Evolutionary conservation across 176 grass and related monocot genomes (phyloP), one percentile per base, ranked within the genome.

Genomic region (Bonia amplexicaulis): DNA sequence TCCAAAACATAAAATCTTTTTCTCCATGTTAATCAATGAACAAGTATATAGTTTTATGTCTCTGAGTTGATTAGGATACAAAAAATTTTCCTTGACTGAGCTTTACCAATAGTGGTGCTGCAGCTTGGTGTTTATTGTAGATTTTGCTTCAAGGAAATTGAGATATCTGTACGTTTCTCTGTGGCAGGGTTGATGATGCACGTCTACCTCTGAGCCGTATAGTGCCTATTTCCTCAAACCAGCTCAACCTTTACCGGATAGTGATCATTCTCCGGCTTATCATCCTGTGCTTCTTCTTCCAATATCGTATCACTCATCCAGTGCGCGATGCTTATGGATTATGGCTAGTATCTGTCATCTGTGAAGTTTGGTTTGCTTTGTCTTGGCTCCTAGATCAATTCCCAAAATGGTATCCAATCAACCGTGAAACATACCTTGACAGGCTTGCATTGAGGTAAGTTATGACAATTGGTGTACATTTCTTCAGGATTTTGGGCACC

Each of bases 361-460:
- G 97, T 86, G 97, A 99, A 78, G 79, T 99, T 82, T 99, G 97
- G 97, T 99, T 99, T 92, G 97, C 97, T 31, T 88, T 99, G 68
- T 99, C 97, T 76, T 99, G 97, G 97, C 93, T 99, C 81, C 93
- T 99, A 25, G 97, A 99, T 88, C 97, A 99, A 61, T 99, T 99
- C 81, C 96, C 96, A 40, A 99, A 99, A 87, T 99, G 97, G 97
- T 85, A 94, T 71, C 97, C 97, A 48, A 92, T 96, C 84, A 99
- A 99, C 54, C 91, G 93, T 49, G 97, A 99, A 87, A 99, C 97
- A 62, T 99, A 94, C 57, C 91, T 99, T 85, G 97, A 99, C 72
- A 90, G 97, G 66, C 97, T 99, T 90, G 88, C 97, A 58, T 87
- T 99, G 82, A 99, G 97, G 97, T 99, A 80, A 64, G 52, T 58